A percentile compares a stretch with the other conserved stretches of the same genome.
phyloP scores from a whole-genome alignment of 768 basidiomycete species.

The Kwoniella europaea region DNA sequence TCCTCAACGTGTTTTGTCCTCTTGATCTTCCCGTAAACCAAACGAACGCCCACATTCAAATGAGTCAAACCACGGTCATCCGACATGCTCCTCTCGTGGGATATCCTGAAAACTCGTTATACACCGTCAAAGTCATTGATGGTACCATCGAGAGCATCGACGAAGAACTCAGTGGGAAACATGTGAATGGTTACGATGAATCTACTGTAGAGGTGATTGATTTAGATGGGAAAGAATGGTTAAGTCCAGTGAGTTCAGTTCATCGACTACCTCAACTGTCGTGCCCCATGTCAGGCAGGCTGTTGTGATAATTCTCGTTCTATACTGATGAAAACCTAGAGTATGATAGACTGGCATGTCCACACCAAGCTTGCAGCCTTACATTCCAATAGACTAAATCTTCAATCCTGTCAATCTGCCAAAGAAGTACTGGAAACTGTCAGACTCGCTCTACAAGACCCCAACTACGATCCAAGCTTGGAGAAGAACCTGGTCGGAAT shows the following conservation, averaged over 20 bases:
- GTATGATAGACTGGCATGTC: conserved; percentile 23
- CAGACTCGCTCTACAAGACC: conserved; percentile 6
- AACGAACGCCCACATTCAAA: not conserved
- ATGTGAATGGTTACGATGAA: conserved; percentile 6
- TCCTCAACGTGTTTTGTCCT: no score
- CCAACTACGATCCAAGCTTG: conserved; percentile 7
- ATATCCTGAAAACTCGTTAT: not conserved
- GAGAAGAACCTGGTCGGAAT: conserved; percentile 19
- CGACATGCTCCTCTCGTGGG: conserved; percentile 9
- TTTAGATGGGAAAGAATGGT: conserved; percentile 8
- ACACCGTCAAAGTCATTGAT: conserved; percentile 2
- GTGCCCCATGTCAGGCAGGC: no score
- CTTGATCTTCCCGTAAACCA: not conserved
- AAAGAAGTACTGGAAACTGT: conserved; percentile 13
- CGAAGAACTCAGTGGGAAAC: not conserved
- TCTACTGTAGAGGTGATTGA: not conserved
- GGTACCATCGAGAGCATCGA: not conserved
- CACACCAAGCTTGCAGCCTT: conserved; percentile 14
- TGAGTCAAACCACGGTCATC: not conserved
- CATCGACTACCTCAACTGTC: not conserved
- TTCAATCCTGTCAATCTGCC: conserved; percentile 11
- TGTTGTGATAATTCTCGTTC: no score
- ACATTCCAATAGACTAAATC: conserved; percentile 16
- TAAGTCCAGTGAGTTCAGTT: conserved; percentile 8
- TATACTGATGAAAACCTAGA: not conserved